phyloP scores from a whole-genome alignment of 768 basidiomycete species.

The Kwoniella dendrophila region DNA sequence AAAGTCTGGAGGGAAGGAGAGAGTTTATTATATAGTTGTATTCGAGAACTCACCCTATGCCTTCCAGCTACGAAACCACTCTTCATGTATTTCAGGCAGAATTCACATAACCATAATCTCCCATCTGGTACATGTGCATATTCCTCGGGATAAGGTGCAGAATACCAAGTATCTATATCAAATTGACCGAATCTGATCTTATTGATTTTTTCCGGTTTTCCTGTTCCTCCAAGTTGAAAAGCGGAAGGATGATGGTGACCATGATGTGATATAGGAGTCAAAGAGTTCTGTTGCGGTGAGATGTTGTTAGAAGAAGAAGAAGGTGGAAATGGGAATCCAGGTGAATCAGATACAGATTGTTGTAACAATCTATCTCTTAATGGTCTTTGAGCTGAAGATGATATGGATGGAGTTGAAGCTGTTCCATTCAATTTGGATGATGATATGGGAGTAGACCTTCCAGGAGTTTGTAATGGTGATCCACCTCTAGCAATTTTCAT shows the following conservation, averaged over 20 bases:
- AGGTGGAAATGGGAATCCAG: conserved; percentile 24
- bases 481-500: no score
- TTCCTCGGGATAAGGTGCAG: conserved; percentile 98
- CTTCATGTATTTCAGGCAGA: conserved; percentile 97
- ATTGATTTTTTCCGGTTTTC: conserved; percentile 62
- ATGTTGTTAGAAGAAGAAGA: conserved; percentile 36
- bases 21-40: no score
- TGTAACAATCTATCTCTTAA: conserved; percentile 46
- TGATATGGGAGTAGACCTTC: conserved; percentile 17
- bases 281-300: no score
- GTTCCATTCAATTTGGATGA: neutral
- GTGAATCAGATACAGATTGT: conserved; percentile 24
- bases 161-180: conserved; percentile 98
- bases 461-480: no score
- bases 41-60: conserved; percentile 69
- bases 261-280: neutral
- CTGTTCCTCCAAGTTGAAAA: neutral
- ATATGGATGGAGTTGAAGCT: conserved; percentile 3
- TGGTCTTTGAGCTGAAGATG: conserved; percentile 26
- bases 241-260: conserved; percentile 58
- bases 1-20: no score
- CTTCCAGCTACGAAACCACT: conserved; percentile 80
- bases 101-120: conserved; percentile 93
- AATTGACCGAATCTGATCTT: conserved; percentile 85
- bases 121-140: conserved; percentile 91